Evolutionary conservation across 176 grass and related monocot genomes (phyloP).

Genomic region (Miscanthus lutarioriparius): DNA sequence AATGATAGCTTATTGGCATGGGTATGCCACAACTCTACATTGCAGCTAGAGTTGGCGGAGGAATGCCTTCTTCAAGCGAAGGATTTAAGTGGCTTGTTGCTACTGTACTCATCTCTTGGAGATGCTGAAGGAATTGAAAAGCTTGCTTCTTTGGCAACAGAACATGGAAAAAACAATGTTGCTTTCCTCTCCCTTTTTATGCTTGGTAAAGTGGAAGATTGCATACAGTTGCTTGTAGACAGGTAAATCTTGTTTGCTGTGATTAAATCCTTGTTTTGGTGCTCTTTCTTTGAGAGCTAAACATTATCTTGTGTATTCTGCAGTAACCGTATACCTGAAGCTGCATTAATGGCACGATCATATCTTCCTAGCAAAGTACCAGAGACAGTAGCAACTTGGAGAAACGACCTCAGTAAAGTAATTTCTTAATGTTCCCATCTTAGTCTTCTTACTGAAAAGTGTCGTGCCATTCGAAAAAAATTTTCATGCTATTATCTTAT

Average conservation of each 20-base stretch:
- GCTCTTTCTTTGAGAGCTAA: constrained; percentile 16
- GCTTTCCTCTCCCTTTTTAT: constrained; percentile 94
- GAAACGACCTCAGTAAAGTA: constrained; percentile 92
- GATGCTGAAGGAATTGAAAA: constrained; percentile 82
- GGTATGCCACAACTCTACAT: constrained; percentile 35
- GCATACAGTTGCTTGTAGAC: constrained; percentile 87
- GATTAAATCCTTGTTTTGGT: neutral
- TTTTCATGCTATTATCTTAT: neutral
- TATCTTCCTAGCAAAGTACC: constrained; percentile 98
- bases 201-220: constrained; percentile 94
- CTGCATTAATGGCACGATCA: constrained; percentile 94
- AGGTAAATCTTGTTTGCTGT: constrained; percentile 54
- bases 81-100: constrained; percentile 91
- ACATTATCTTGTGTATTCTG: constrained; percentile 27
- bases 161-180: constrained; percentile 94
- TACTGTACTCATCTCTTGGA: constrained; percentile 92
- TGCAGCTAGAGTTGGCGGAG: constrained; percentile 86
- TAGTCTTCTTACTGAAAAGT: constrained; percentile 8
- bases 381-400: constrained; percentile 83
- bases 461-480: neutral
- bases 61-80: constrained; percentile 86
- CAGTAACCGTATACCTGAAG: constrained; percentile 98
- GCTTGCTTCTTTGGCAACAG: constrained; percentile 82
- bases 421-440: constrained; percentile 35
- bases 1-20: constrained; percentile 11